A percentile compares a stretch with the other conserved stretches of the same genome.
Conservation (phyloP, 495 filamentous ascomycete species). For the Trichoderma orchidacearum region DNA sequence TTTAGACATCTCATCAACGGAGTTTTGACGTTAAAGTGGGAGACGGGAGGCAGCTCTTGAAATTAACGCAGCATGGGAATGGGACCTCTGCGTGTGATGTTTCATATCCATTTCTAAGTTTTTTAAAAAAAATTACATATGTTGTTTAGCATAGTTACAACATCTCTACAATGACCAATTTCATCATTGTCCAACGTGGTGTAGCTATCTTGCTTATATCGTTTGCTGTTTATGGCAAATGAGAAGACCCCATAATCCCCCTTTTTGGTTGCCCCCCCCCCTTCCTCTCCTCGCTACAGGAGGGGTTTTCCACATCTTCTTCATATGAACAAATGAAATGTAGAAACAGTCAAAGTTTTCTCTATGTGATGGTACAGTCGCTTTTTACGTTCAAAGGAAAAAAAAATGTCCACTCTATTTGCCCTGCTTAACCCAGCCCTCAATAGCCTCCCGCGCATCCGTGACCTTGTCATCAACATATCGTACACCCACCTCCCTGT, state of each 20-base stretch:
- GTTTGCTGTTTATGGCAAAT: no score
- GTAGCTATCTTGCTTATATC: neutral
- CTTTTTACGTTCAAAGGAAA: neutral
- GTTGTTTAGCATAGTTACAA: neutral
- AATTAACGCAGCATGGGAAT: neutral
- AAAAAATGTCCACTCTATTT: slow-evolving; percentile 28
- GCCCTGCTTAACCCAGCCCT: slow-evolving; percentile 84
- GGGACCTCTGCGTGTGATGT: neutral
- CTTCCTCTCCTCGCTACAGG: no score
- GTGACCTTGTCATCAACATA: slow-evolving; percentile 70
- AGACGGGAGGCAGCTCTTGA: neutral
- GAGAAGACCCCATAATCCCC: no score
- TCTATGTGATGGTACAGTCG: slow-evolving; percentile 4
- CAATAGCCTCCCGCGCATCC: slow-evolving; percentile 56
- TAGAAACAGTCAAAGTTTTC: neutral
- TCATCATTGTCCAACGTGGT: neutral
- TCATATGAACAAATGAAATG: neutral
- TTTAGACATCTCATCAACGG: neutral
- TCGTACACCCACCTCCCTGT: slow-evolving; percentile 50
- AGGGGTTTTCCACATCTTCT: neutral
- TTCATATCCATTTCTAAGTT: neutral
- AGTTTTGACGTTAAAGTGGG: neutral
- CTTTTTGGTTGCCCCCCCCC: no score
- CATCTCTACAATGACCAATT: neutral
- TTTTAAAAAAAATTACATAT: no score